A percentile compares a stretch with the other conserved stretches of the same genome.
Evolutionary conservation across 257 asterid genomes (phyloP).

Genomic region (Echium plantagineum): DNA sequence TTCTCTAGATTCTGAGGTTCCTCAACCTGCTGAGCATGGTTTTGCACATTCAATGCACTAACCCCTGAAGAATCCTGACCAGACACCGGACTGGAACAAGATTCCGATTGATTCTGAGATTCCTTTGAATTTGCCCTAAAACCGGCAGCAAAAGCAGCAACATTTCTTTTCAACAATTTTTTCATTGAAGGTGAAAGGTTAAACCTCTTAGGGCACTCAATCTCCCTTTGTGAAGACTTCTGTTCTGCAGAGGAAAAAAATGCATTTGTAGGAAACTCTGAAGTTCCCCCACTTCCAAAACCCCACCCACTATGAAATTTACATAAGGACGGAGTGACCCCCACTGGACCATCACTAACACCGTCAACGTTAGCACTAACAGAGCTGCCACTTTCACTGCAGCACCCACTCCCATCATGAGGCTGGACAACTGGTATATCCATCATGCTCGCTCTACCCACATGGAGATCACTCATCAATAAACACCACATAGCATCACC

Average conservation of each 20-base stretch:
- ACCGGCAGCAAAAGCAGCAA: conserved; percentile 91
- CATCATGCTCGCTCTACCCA: conserved; percentile 80
- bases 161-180: conserved; percentile 67
- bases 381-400: conserved; percentile 22
- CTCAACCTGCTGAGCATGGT: conserved; percentile 26
- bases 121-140: conserved; percentile 64
- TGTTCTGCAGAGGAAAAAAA: conserved; percentile 48
- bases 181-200: conserved; percentile 87
- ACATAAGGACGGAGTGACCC: conserved; percentile 64
- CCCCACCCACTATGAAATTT: conserved; percentile 92
- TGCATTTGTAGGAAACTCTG: conserved; percentile 52
- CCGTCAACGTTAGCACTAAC: conserved; percentile 27
- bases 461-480: conserved; percentile 79
- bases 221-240: conserved; percentile 60
- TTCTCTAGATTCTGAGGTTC: conserved; percentile 44
- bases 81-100: conserved; percentile 41
- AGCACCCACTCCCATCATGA: conserved; percentile 17
- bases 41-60: conserved; percentile 17
- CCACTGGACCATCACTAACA: conserved; percentile 45
- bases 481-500: conserved; percentile 98
- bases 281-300: conserved; percentile 54
- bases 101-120: conserved; percentile 42
- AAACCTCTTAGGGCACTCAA: conserved; percentile 85
- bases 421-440: conserved; percentile 62
- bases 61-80: conserved; percentile 32